Base-by-base conservation (phyloP, 139 green algal species). In the Tetradesmus obliquus region DNA sequence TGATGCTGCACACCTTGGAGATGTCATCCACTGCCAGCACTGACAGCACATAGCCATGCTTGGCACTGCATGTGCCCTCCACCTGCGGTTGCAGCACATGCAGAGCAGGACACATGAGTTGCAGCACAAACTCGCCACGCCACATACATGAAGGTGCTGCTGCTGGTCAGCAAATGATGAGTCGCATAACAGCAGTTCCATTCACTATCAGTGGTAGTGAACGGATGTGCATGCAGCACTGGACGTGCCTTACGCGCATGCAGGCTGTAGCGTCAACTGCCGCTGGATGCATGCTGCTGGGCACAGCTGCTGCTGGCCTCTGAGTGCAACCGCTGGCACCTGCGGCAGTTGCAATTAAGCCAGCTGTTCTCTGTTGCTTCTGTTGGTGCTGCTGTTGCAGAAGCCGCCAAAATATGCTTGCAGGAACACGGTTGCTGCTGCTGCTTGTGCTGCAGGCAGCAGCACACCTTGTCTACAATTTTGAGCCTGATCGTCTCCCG, bases 31-130 rank as follows among this genome's bases (percentile, higher is more conserved):
- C 92, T n/a, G 93, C 72, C 1, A 93, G 96, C 22, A 99, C 97
- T 0, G 92, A 93, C 1, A 99, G 90, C 54, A 99, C 93, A 80
- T 98, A 99, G 72, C 98, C 98, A 86, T 98, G 96, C 71, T 96
- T 94, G 2, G 97, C 95, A 55, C 94, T 96, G 95, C 97, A 99
- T 1, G 96, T 98, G 53, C 98, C 98, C 90, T 99, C 98, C 57
- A 98, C 97, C 96, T 98, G 93, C 81, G 12, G 13, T n/a, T 84
- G 66, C 66, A 76, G 10, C 60, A 71, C 60, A 15, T 71, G 60
- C 60, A 71, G 60, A 81, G 72, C 76, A 55, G n/a, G 22, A 82
- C 72, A 6, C 24, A 19, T 19, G 76, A 22, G 6, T 51, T 53
- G 66, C 17, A 24, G 66, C 17, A 76, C 66, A 76, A 76, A 45